Percentiles rank a stretch among this genome's conserved stretches.
Conservation (phyloP, 208 protist species). For the Crithidia thermophila region DNA sequence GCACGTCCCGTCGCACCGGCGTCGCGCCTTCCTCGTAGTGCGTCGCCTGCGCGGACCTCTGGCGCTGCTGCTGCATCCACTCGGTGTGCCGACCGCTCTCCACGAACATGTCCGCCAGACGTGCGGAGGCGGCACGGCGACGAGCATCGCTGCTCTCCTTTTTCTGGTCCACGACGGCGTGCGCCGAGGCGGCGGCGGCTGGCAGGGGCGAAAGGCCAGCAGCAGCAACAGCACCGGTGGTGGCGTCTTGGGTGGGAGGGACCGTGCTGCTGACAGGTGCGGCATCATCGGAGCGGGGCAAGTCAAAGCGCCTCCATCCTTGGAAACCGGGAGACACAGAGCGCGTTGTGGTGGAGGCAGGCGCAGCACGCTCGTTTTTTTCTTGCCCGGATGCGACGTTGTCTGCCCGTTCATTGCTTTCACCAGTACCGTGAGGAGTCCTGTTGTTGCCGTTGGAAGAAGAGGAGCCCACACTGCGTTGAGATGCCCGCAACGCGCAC, state of each 20-base stretch:
- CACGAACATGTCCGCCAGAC: conserved; percentile 28
- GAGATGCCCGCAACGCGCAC: background rate
- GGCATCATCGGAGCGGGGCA: background rate
- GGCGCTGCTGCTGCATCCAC: conserved; percentile 32
- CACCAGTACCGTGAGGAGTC: too few relatives aligned
- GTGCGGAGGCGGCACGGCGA: conserved; percentile 17
- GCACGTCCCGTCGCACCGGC: conserved; percentile 3
- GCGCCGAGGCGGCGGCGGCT: background rate
- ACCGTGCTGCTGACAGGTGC: background rate
- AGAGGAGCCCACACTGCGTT: conserved; percentile 5
- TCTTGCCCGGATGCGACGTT: too few relatives aligned
- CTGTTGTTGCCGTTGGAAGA: conserved; percentile 12
- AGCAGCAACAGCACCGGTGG: background rate
- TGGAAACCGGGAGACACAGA: conserved; percentile 3
- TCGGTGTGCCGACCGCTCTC: conserved; percentile 20
- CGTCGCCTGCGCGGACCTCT: background rate
- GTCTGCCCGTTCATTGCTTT: background rate
- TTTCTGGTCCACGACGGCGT: conserved; percentile 4
- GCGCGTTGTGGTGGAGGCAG: background rate
- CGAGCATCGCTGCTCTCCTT: conserved; percentile 7
- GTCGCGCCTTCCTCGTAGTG: conserved; percentile 13
- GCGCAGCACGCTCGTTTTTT: background rate
- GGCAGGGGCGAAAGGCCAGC: background rate
- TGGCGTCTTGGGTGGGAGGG: background rate
- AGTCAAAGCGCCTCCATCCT: conserved; percentile 25